Percentiles rank a stretch among this genome's conserved stretches.
phyloP scores from a whole-genome alignment of 495 filamentous ascomycete genomes.

The Sphaerosporella brunnea region DNA sequence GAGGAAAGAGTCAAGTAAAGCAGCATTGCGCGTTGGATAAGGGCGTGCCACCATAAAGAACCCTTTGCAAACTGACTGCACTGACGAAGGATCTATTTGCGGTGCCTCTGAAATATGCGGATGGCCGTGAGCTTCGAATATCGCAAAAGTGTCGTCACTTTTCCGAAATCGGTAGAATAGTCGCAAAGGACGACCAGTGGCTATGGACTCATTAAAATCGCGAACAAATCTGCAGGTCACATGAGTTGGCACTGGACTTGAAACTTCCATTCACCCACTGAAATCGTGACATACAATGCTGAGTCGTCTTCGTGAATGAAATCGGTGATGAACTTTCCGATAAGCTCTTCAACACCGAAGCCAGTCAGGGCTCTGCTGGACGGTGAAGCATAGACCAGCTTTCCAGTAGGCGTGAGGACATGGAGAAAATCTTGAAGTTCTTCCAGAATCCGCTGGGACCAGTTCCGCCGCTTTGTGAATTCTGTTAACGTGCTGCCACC shows the following conservation, averaged over 20 bases:
- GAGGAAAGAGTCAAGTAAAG: conserved; percentile 75
- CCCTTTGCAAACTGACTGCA: conserved; percentile 57
- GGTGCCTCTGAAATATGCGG: conserved; percentile 57
- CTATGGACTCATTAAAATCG: conserved; percentile 83
- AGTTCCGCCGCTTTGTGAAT: conserved; percentile 70
- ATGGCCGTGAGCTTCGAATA: conserved; percentile 83
- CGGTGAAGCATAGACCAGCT: conserved; percentile 68
- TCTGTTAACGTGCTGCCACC: conserved; percentile 54
- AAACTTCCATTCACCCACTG: neutral
- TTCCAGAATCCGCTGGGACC: conserved; percentile 74
- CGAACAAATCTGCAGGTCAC: conserved; percentile 5
- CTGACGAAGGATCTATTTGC: conserved; percentile 41
- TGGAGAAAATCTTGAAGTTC: conserved; percentile 81
- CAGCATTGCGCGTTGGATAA: conserved; percentile 74
- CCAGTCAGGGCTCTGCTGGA: conserved; percentile 65
- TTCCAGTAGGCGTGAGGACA: conserved; percentile 67
- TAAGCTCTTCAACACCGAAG: conserved; percentile 48
- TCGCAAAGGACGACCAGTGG: conserved; percentile 56
- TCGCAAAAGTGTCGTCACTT: conserved; percentile 50
- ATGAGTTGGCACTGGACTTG: conserved; percentile 1
- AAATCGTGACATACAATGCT: conserved; percentile 32
- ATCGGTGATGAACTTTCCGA: conserved; percentile 55
- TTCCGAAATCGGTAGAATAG: conserved; percentile 82
- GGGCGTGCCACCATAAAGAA: conserved; percentile 89
- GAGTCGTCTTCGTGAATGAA: conserved; percentile 81